These are phyloP conservation scores for Rosa hybrid DNA, from an alignment of 331 rosid species.

Conservation along the genomic window DNA sequence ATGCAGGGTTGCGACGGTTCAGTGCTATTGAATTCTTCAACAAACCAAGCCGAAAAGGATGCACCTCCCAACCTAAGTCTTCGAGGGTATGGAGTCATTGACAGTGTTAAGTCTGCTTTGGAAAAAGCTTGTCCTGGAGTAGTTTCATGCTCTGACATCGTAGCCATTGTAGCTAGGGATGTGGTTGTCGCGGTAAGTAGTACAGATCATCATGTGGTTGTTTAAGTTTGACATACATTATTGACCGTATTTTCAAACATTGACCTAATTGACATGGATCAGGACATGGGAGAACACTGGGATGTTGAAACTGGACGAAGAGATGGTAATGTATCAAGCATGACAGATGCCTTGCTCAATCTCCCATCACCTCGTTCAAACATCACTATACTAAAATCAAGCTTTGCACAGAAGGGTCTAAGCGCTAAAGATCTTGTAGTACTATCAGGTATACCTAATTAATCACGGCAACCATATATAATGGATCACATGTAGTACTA, in stretches of 20 bases:
- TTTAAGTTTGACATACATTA: not conserved
- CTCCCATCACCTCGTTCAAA: constrained; percentile 20
- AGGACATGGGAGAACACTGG: constrained; percentile 35
- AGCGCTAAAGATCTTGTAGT: constrained; percentile 41
- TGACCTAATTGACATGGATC: not conserved
- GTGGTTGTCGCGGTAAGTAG: constrained; percentile 18
- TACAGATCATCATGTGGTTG: not conserved
- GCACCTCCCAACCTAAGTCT: constrained; percentile 24
- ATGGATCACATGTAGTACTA: not conserved
- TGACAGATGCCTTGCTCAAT: constrained; percentile 19
- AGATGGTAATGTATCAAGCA: constrained; percentile 38
- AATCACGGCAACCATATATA: not conserved
- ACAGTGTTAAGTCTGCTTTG: constrained; percentile 29
- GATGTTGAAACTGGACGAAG: constrained; percentile 46
- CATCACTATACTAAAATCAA: constrained; percentile 20
- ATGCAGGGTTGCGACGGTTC: constrained; percentile 45
- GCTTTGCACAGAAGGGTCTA: constrained; percentile 25
- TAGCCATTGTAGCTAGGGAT: constrained; percentile 40
- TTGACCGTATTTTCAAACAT: not conserved
- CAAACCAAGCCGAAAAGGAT: constrained; percentile 33
- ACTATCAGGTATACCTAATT: constrained; percentile 25
- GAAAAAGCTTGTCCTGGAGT: constrained; percentile 37
- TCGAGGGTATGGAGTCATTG: constrained; percentile 35
- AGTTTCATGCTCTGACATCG: constrained; percentile 40
- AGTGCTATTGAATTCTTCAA: constrained; percentile 32